Evolutionary conservation across 306 rosid genomes (phyloP), one percentile per base, ranked within the genome.

Genomic region (Arachis stenosperma): DNA sequence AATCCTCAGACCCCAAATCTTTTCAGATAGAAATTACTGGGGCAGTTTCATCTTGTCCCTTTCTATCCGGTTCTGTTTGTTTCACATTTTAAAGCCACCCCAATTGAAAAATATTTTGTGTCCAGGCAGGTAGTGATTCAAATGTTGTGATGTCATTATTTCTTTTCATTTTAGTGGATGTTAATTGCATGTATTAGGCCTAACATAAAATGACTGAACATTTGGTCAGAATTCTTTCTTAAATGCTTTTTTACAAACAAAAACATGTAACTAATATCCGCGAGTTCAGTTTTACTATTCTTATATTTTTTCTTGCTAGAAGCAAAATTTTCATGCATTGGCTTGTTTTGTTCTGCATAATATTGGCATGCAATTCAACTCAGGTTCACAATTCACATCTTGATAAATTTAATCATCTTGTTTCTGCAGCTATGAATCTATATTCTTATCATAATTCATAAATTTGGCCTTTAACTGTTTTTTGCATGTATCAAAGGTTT

Each of bases 401-500:
- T 52, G 36, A 14, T 7, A 59, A 52, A 12, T 29, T 11, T 13
- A 9, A 29, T 65, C 61, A 17, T 57, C 27, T 15, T 69, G 4
- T 13, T 43, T 68, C 27, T 48, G 59, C 29, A 36, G 9, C 51
- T 17, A 27, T 72, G 9, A 7, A 44, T 56, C 30, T 67, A 44
- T 65, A 15, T 73, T 27, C 11, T 47, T 47, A 13, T 55, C 2
- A 50, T 29, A 8, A 57, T 65, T 61, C 37, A 33, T 33, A 33
- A 75, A 59, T 54, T 30, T 78, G 57, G 7, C 43, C 44, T 66
- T 22, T 47, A 27, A 15, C 2, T 58, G 36, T 36, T 55, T 57
- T 54, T 13, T 56, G 61, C 3, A 59, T 52, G 56, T 48, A 51
- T 87, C 52, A 73, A 91, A 94, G 98, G 98, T 78, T 85, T 94